These are phyloP conservation scores for Castanopsis chinensis DNA, from an alignment of 306 rosid genomes.

Conservation along the genomic window DNA sequence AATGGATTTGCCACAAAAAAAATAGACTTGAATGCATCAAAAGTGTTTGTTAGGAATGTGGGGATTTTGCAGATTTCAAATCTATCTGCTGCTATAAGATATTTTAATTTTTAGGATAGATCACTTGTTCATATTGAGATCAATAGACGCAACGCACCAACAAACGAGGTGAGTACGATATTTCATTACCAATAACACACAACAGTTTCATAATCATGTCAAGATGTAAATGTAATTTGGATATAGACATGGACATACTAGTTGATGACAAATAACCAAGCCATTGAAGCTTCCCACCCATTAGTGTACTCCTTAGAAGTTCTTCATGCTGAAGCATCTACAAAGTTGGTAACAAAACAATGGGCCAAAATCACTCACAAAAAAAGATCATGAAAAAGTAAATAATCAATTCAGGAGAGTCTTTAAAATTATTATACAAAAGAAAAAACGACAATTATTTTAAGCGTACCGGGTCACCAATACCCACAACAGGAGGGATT, in stretches of 20 bases:
- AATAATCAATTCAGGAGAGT: slow-evolving; percentile 4
- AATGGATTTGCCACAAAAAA: no score
- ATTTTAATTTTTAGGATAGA: neutral
- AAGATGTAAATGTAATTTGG: slow-evolving; percentile 4
- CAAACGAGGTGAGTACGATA: neutral
- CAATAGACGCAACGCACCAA: neutral
- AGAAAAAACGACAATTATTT: neutral
- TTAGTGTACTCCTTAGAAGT: slow-evolving; percentile 49
- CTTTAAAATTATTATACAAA: neutral
- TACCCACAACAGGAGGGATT: slow-evolving; percentile 54
- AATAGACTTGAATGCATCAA: no score
- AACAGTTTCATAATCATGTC: no score
- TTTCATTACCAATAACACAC: no score
- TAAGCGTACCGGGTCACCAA: slow-evolving; percentile 74
- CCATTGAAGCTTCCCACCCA: slow-evolving; percentile 62
- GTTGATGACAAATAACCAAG: slow-evolving; percentile 86
- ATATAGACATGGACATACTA: slow-evolving; percentile 40
- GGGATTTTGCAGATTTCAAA: no score
- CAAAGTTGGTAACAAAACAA: slow-evolving; percentile 7
- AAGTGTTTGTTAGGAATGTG: no score
- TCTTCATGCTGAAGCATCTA: slow-evolving; percentile 76
- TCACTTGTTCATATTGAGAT: neutral
- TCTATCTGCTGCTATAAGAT: no score
- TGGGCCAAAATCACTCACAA: neutral
- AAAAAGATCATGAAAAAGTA: slow-evolving; percentile 13